A percentile compares a stretch with the other conserved stretches of the same genome.
phyloP scores from a whole-genome alignment of 495 filamentous ascomycete genomes.

The Paragyromitra xinjiangensis region DNA sequence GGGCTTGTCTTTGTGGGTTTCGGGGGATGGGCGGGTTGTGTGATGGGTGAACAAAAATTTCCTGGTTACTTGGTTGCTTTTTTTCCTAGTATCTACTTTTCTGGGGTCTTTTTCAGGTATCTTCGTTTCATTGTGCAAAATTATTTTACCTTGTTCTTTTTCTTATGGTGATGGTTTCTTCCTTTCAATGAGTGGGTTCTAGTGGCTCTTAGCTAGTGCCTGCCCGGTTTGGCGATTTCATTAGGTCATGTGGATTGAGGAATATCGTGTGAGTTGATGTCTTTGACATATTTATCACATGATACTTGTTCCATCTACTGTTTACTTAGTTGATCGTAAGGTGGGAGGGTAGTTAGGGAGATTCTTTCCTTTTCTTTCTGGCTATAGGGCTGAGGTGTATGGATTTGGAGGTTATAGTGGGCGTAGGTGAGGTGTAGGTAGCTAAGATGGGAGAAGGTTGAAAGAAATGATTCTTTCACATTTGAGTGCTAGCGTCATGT shows the following conservation, averaged over 20 bases:
- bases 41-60: slow-evolving; percentile 50
- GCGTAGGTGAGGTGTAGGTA: slow-evolving; percentile 13
- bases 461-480: slow-evolving; percentile 28
- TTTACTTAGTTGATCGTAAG: slow-evolving; percentile 2
- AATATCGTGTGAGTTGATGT: slow-evolving; percentile 23
- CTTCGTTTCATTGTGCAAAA: slow-evolving; percentile 51
- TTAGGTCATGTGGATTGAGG: slow-evolving; percentile 23
- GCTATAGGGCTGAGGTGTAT: slow-evolving; percentile 5
- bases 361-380: slow-evolving; percentile 26
- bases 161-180: slow-evolving; percentile 23
- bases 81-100: slow-evolving; percentile 51
- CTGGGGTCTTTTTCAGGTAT: slow-evolving; percentile 46
- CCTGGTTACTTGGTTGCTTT: slow-evolving; percentile 49
- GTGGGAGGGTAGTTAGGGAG: slow-evolving; percentile 1
- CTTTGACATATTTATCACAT: slow-evolving; percentile 35
- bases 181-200: slow-evolving; percentile 6
- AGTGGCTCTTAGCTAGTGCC: neutral
- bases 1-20: slow-evolving; percentile 50
- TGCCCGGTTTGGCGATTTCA: slow-evolving; percentile 4
- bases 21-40: slow-evolving; percentile 21
- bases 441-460: neutral
- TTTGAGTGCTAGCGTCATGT: neutral
- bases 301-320: slow-evolving; percentile 8
- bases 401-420: slow-evolving; percentile 9
- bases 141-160: slow-evolving; percentile 45